These are phyloP conservation scores for Leptomonas pyrrhocoris DNA, from an alignment of 208 protist genomes.

Conservation along the genomic window DNA sequence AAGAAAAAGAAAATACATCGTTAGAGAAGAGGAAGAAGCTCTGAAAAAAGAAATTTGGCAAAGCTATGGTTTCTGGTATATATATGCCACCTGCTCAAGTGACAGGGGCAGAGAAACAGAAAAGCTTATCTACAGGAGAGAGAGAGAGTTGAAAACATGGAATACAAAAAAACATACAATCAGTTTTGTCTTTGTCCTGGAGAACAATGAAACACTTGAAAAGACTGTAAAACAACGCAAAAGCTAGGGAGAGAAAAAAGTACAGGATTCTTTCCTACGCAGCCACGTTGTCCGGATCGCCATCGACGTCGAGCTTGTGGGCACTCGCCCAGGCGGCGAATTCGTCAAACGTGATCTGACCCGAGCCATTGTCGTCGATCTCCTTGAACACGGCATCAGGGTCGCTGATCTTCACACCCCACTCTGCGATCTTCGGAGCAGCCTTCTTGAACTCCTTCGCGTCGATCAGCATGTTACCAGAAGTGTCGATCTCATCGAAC, in stretches of 20 bases:
- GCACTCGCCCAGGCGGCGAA: slow-evolving; percentile 66
- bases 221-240: slow-evolving; percentile 14
- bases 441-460: slow-evolving; percentile 71
- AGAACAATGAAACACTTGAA: slow-evolving; percentile 4
- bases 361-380: slow-evolving; percentile 72
- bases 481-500: slow-evolving; percentile 84
- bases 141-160: slow-evolving; percentile 21
- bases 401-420: slow-evolving; percentile 64
- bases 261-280: not conserved
- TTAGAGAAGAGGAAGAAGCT: slow-evolving; percentile 4
- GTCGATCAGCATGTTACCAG: slow-evolving; percentile 70
- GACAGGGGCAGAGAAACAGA: slow-evolving; percentile 23
- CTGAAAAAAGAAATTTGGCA: slow-evolving; percentile 29
- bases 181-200: slow-evolving; percentile 8
- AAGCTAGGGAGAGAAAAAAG: slow-evolving; percentile 5
- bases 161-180: slow-evolving; percentile 19
- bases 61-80: slow-evolving; percentile 15
- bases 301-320: slow-evolving; percentile 52
- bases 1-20: slow-evolving; percentile 27
- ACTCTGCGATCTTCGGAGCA: slow-evolving; percentile 53
- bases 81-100: slow-evolving; percentile 2
- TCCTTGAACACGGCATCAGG: slow-evolving; percentile 66
- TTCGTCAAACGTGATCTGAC: slow-evolving; percentile 83
- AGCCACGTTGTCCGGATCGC: slow-evolving; percentile 50
- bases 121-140: slow-evolving; percentile 15